Base-by-base conservation (phyloP, 2,329 filamentous ascomycete species). In the Hymenoscyphus scutula region DNA sequence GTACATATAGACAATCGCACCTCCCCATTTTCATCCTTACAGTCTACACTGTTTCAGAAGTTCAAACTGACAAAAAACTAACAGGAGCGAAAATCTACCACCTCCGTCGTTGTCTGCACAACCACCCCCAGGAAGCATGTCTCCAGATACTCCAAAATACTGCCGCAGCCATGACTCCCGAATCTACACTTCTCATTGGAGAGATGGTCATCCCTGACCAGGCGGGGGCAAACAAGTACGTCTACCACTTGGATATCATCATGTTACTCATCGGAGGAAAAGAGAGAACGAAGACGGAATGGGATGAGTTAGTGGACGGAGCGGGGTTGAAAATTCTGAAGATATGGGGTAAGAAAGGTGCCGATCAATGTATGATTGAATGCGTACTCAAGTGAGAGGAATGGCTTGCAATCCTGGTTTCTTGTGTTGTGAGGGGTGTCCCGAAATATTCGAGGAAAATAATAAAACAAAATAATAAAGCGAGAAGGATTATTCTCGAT, bases 81-180 rank as follows among this genome's bases (percentile, higher is more conserved):
- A 23, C 41, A 23, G 59, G 54, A 5, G 69, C 69, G 13, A 64
- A 70, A n/a, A 61, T 69, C 10, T 71, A 71, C 45, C 70, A 69
- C 54, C 64, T 71, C 23, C 67, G 69, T 13, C 64, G 68, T 19
- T 69, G 67, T 10, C 60, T 70, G 57, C 68, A 71, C 34, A 70
- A 71, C 37, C 70, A 65, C 62, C 64, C 68, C 62, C 64, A 70
- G 37, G 57, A 55, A 6, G 54, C 65, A 25, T 60, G 60, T 32
- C 48, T 48, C 2, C 57, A 32, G 13, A 71, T 71, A 32, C 62
- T 70, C n/a, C 41, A 65, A 27, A 64, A 67, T 17, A 69, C 68
- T n/a, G 65, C 67, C 5, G 58, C 54, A 3, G 67, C 67, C 13
- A 67, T 69, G 65, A 45, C 37, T 13, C 38, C 59, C 6, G 56